These are phyloP conservation scores for Penicillium sp. DNA, from an alignment of 2,329 filamentous ascomycete species.

Conservation along the genomic window DNA sequence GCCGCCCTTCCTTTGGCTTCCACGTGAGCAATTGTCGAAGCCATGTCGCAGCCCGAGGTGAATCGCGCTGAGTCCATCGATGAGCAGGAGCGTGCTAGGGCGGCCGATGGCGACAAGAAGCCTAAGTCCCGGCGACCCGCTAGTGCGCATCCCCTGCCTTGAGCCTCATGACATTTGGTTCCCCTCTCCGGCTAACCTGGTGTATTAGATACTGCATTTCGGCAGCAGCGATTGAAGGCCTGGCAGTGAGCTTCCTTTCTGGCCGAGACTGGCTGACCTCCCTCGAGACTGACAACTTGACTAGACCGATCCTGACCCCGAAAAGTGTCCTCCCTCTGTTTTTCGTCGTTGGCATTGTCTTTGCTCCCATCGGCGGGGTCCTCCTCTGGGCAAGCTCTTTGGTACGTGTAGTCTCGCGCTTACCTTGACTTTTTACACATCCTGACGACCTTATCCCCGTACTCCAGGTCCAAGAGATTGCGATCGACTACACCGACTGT, in stretches of 20 bases:
- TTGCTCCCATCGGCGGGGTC: slow-evolving; percentile 85
- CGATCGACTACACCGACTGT: slow-evolving; percentile 87
- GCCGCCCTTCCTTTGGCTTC: slow-evolving; percentile 1
- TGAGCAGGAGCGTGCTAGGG: slow-evolving; percentile 43
- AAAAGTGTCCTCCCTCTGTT: slow-evolving; percentile 91
- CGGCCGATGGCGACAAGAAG: slow-evolving; percentile 61
- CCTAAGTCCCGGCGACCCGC: slow-evolving; percentile 88
- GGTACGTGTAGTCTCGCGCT: slow-evolving; percentile 48
- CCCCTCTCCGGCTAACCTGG: slow-evolving; percentile 13
- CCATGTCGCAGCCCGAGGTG: slow-evolving; percentile 46
- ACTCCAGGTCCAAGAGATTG: slow-evolving; percentile 77
- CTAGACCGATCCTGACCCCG: slow-evolving; percentile 86
- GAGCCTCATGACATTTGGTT: slow-evolving; percentile 6
- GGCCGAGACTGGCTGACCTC: slow-evolving; percentile 2
- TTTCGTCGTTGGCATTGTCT: slow-evolving; percentile 85
- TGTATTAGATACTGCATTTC: slow-evolving; percentile 80
- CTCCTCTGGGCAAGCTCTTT: slow-evolving; percentile 80
- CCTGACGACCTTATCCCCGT: not conserved
- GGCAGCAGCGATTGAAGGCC: slow-evolving; percentile 94
- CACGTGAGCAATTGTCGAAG: slow-evolving; percentile 11
- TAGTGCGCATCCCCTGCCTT: slow-evolving; percentile 55
- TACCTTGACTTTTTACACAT: not conserved
- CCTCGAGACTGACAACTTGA: slow-evolving; percentile 16
- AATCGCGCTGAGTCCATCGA: slow-evolving; percentile 44
- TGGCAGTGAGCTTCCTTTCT: slow-evolving; percentile 71